A percentile compares a stretch with the other conserved stretches of the same genome.
These are phyloP conservation scores for Penicillium tannophilum DNA, from an alignment of 495 filamentous ascomycete genomes.

Conservation along the genomic window DNA sequence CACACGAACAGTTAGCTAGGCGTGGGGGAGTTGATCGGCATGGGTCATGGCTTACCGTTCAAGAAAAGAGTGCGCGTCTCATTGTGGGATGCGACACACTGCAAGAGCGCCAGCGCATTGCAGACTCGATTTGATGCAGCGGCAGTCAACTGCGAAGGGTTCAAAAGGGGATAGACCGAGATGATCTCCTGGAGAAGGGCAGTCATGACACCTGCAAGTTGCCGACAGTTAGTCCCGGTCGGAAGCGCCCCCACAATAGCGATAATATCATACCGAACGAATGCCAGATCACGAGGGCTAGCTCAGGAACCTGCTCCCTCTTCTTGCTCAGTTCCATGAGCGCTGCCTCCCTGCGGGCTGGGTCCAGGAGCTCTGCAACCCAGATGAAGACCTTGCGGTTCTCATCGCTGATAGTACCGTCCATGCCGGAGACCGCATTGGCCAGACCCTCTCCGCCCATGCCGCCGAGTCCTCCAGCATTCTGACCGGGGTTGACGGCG, in stretches of 20 bases:
- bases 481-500: slow-evolving; percentile 39
- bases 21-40: neutral
- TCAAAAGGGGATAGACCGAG: slow-evolving; percentile 94
- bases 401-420: slow-evolving; percentile 75
- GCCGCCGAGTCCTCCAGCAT: slow-evolving; percentile 40
- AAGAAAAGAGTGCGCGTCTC: slow-evolving; percentile 93
- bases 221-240: slow-evolving; percentile 30
- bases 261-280: slow-evolving; percentile 76
- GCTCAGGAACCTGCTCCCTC: slow-evolving; percentile 93
- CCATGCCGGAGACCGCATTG: slow-evolving; percentile 53
- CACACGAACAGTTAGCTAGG: slow-evolving; percentile 7
- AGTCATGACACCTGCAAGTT: slow-evolving; percentile 87
- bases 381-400: slow-evolving; percentile 89
- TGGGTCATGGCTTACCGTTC: slow-evolving; percentile 62
- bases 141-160: slow-evolving; percentile 94
- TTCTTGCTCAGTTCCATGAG: slow-evolving; percentile 98
- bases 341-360: slow-evolving; percentile 82
- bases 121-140: slow-evolving; percentile 96
- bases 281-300: slow-evolving; percentile 97
- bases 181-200: slow-evolving; percentile 98
- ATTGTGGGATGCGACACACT: slow-evolving; percentile 97
- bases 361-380: slow-evolving; percentile 90
- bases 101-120: slow-evolving; percentile 93
- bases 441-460: slow-evolving; percentile 56
- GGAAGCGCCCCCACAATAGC: slow-evolving; percentile 14